A percentile compares a stretch with the other conserved stretches of the same genome.
These are phyloP conservation scores for Tetraselmis striata DNA, from an alignment of 139 green algal species.

Conservation along the genomic window DNA sequence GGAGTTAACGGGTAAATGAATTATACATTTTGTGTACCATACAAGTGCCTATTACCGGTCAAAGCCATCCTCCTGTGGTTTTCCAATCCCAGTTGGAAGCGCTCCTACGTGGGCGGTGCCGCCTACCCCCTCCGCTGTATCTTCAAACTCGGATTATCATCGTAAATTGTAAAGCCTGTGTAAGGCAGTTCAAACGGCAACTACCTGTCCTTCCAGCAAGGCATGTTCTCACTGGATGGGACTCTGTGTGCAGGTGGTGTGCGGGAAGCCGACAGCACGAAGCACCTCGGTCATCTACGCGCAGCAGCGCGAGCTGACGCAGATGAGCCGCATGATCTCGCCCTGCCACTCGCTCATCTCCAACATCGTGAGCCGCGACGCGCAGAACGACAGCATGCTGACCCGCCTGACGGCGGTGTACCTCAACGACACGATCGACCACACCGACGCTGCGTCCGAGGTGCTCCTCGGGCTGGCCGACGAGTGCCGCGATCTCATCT, in stretches of 20 bases:
- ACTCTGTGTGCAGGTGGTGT: neutral
- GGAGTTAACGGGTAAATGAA: too few relatives aligned
- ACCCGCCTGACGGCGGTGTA: neutral
- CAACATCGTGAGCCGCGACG: neutral
- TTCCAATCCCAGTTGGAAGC: too few relatives aligned
- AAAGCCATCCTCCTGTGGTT: too few relatives aligned
- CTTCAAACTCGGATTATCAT: too few relatives aligned
- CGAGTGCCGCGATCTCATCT: neutral
- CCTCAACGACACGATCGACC: neutral
- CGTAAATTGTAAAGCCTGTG: too few relatives aligned
- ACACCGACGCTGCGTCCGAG: neutral
- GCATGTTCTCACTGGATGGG: too few relatives aligned
- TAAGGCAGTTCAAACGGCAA: too few relatives aligned
- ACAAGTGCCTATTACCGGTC: too few relatives aligned
- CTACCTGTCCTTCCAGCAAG: too few relatives aligned
- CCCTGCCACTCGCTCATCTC: neutral
- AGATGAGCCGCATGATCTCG: neutral
- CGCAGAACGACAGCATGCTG: neutral
- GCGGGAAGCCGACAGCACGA: neutral
- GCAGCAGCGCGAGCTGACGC: neutral
- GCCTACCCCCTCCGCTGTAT: too few relatives aligned
- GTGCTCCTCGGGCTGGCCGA: neutral
- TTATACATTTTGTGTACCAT: too few relatives aligned
- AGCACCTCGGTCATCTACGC: neutral
- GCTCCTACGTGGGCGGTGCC: too few relatives aligned